Base-by-base conservation (phyloP, 495 filamentous ascomycete genomes). In the Tuber magnatum region DNA sequence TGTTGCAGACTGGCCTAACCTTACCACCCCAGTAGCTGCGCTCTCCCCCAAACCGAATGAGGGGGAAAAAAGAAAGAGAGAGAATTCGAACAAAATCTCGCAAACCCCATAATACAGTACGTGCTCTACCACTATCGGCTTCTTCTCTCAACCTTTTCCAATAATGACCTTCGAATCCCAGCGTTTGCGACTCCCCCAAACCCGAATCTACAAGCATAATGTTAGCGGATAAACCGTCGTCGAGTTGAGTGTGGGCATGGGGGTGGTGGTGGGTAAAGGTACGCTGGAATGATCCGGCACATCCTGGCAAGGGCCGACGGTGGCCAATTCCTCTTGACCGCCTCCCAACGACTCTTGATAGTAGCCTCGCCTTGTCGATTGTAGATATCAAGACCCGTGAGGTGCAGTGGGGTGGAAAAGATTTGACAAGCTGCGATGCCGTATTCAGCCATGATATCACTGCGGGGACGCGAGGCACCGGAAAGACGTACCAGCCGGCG, bases 121-220 rank as follows among this genome's bases (percentile, higher is more conserved):
- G 3, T 28, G 10, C 70, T 8, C 9, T 43, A 28, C 16, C n/a
- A 8, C 24, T 5, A 20, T 44, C 48, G 22, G 41, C 56, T 35
- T 65, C 73, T 74, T 68, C 79, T 82, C 82, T 89, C 86, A 72
- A 90, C 68, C 70, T 74, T 81, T 77, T 82, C 84, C 86, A 92
- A 89, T 83, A 90, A 78, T 68, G 78, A 82, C 82, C 85, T 86
- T 80, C 94, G 88, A 71, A 97, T 86, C 77, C 90, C 87, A 71
- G 87, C 86, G 86, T 97, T 98, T 5, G 94, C 91, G 69, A 97
- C 94, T 4, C 94, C 94, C 1, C 94, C 94, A 68, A 97, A 85
- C 41, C 94, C 94, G 87, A 97, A 97, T 8, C 77, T 79, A 70
- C 44, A 72, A 42, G 8, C 32, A 40, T 41, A 35, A 51, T 41